A percentile compares a stretch with the other conserved stretches of the same genome.
Conservation (phyloP, 192 early-diverging fungal genomes). For the Spizellomyces sp. region DNA sequence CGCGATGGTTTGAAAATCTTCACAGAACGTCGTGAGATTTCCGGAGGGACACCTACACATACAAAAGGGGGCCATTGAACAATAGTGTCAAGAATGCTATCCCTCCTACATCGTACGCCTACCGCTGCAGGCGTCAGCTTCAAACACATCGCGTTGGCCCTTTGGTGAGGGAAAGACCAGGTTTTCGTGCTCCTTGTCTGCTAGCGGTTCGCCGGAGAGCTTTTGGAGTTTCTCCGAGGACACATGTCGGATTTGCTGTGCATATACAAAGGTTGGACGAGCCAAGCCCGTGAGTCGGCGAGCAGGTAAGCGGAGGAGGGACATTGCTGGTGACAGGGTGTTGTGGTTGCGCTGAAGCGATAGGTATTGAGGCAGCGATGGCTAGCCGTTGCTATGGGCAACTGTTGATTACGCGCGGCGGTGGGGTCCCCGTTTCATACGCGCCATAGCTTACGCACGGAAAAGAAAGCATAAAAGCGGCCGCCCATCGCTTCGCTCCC, state of each 20-base stretch:
- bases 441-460: no score
- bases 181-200: conserved; percentile 9
- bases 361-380: no score
- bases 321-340: no score
- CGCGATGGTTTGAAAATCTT: conserved; percentile 82
- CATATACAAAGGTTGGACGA: no score
- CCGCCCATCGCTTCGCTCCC: no score
- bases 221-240: conserved; percentile 10
- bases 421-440: no score
- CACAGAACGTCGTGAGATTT: conserved; percentile 51
- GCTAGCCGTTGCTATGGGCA: no score
- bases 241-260: not conserved
- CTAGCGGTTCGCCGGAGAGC: not conserved
- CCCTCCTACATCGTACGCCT: not conserved
- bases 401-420: no score
- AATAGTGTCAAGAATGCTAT: not conserved
- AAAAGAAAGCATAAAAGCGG: no score
- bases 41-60: conserved; percentile 22
- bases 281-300: no score
- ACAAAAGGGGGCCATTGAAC: not conserved
- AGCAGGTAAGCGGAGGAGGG: no score
- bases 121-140: conserved; percentile 28
- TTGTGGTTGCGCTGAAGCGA: no score
- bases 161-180: conserved; percentile 20
- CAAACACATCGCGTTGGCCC: conserved; percentile 21